Conservation (phyloP, 345 rosid species). For the Bruguiera parviflora region DNA sequence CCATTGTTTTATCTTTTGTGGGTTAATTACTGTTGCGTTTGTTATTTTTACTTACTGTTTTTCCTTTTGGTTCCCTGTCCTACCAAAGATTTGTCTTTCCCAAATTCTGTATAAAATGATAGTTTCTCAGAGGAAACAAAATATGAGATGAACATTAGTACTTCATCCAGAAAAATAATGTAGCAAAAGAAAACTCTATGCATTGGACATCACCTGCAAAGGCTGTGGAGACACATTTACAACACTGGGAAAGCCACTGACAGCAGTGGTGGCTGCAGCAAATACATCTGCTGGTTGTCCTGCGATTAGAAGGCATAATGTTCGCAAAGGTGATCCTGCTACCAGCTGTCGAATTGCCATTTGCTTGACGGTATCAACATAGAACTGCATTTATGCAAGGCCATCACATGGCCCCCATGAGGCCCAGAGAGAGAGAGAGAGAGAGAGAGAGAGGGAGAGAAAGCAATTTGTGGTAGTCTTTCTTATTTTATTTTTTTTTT, state of each 20-base stretch:
- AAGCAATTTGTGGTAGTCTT: constrained; percentile 3
- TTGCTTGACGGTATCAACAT: constrained; percentile 85
- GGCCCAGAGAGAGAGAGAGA: constrained; percentile 5
- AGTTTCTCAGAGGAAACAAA: too few relatives aligned
- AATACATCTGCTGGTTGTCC: constrained; percentile 96
- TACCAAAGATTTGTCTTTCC: too few relatives aligned
- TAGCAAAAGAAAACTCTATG: neutral
- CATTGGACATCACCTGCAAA: constrained; percentile 49
- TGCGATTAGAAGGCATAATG: constrained; percentile 91
- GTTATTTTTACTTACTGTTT: too few relatives aligned
- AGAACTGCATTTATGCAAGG: constrained; percentile 57
- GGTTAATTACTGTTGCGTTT: too few relatives aligned
- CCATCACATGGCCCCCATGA: constrained; percentile 14
- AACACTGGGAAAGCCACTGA: constrained; percentile 38
- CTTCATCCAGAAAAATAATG: neutral
- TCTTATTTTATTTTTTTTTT: neutral
- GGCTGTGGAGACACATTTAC: constrained; percentile 42
- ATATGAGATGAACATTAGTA: too few relatives aligned
- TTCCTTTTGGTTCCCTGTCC: too few relatives aligned
- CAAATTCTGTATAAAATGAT: too few relatives aligned
- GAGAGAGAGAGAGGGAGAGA: constrained; percentile 9
- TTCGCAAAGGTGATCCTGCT: constrained; percentile 94
- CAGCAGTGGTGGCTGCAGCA: constrained; percentile 37
- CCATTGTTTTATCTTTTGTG: too few relatives aligned
- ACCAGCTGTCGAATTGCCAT: constrained; percentile 93